phyloP scores from a whole-genome alignment of 352 stramenopile genomes.

The Discostella stelligera region DNA sequence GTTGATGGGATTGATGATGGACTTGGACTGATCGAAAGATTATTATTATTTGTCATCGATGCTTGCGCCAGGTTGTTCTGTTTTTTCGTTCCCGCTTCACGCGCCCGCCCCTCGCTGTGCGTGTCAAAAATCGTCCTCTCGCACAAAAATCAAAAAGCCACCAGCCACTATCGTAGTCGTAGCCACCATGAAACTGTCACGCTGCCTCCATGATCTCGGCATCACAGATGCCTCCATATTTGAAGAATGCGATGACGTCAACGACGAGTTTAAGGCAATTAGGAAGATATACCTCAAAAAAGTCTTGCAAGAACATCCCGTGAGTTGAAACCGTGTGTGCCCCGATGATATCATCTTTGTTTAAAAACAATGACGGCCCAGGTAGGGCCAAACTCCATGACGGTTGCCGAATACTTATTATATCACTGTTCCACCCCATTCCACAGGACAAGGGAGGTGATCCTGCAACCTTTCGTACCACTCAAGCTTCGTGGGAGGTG shows the following conservation, averaged over 20 bases:
- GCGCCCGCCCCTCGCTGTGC: too few relatives aligned
- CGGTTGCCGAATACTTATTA: neutral
- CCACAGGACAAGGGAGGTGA: conserved; percentile 61
- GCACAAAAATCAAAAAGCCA: too few relatives aligned
- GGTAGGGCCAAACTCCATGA: too few relatives aligned
- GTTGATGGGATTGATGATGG: too few relatives aligned
- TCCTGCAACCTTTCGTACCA: conserved; percentile 36
- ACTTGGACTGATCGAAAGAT: too few relatives aligned
- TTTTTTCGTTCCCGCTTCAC: too few relatives aligned
- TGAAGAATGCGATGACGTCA: conserved; percentile 25
- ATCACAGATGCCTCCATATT: conserved; percentile 28
- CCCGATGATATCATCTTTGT: neutral
- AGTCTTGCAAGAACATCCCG: conserved; percentile 34
- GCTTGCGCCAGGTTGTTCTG: too few relatives aligned
- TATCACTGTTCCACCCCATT: neutral
- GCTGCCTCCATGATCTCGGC: conserved; percentile 18
- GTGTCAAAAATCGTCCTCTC: too few relatives aligned
- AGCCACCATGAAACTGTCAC: conserved; percentile 1
- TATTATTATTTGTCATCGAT: too few relatives aligned
- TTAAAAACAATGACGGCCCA: neutral
- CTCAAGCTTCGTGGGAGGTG: conserved; percentile 56
- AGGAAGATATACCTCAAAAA: conserved; percentile 49
- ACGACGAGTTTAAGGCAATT: conserved; percentile 54
- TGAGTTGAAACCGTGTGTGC: neutral
- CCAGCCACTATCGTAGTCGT: too few relatives aligned